These are phyloP conservation scores for Blakeslea trispora DNA, from an alignment of 371 early-diverging fungal genomes.

Conservation along the genomic window DNA sequence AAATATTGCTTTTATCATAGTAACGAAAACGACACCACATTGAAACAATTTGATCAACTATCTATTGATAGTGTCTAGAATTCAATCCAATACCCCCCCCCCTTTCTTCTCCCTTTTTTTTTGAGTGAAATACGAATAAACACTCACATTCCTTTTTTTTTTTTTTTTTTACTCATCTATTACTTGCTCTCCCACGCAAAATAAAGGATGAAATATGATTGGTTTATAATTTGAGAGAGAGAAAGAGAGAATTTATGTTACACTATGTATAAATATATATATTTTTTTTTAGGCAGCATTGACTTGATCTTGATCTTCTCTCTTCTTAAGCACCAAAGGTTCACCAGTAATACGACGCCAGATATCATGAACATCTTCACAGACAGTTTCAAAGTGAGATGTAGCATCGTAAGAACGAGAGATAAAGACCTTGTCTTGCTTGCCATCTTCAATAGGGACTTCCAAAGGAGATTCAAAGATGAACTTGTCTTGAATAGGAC, in stretches of 20 bases:
- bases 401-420: constrained; percentile 97
- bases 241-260: too few relatives aligned
- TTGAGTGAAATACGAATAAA: too few relatives aligned
- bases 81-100: neutral
- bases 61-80: constrained; percentile 1
- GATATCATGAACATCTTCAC: constrained; percentile 93
- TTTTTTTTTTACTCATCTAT: too few relatives aligned
- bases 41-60: neutral
- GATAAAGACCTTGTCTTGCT: constrained; percentile 82
- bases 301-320: constrained; percentile 56
- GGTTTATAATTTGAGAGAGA: too few relatives aligned
- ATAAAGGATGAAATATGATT: too few relatives aligned
- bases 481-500: constrained; percentile 88
- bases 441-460: constrained; percentile 88
- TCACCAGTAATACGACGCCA: constrained; percentile 95
- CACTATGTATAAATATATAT: neutral
- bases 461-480: constrained; percentile 80
- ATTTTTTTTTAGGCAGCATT: constrained; percentile 35
- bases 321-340: constrained; percentile 77
- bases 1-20: constrained; percentile 27
- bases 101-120: too few relatives aligned
- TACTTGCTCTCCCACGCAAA: too few relatives aligned
- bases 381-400: constrained; percentile 98
- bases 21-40: neutral
- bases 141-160: too few relatives aligned